Base-by-base conservation (phyloP, 2,329 filamentous ascomycete genomes). In the Proliferodiscus dingleyae region DNA sequence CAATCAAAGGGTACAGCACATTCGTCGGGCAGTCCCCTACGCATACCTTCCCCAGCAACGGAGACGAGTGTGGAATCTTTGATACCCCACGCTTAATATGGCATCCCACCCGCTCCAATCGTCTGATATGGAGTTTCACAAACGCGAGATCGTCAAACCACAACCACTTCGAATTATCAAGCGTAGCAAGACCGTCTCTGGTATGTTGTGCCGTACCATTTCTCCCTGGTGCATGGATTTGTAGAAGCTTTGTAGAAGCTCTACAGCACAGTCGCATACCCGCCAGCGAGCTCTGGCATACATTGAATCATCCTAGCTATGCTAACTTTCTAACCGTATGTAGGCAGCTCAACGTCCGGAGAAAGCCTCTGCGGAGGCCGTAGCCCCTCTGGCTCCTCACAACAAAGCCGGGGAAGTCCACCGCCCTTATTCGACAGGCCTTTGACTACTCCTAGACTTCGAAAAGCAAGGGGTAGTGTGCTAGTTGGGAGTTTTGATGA, bases 141-240 rank as follows among this genome's bases (percentile, higher is more conserved):
- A 63, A 50, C 45, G 60, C 49, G 62, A 65, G 51, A 57, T 62
- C 41, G 45, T 58, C 32, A 56, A 54, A 45, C 70, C 74, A 15
- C 66, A 66, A 24, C 77, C 77, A 9, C 59, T 79, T 26, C 70
- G 72, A 32, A 74, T 80, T 56, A 59, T 71, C 56, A 80, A 77
- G 57, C 63, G 64, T 62, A 53, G 52, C 56, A 52, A 55, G 44
- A 58, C 53, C 61, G 48, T 63, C 44, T 37, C 57, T 53, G 41
- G 56, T 50, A 37, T 10, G 9, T 32, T 15, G 9, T n/a, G n/a
- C n/a, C n/a, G n/a, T n/a, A n/a, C n/a, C n/a, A n/a, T n/a, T n/a
- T n/a, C n/a, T n/a, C n/a, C n/a, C n/a, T n/a, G n/a, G n/a, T n/a
- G n/a, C n/a, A n/a, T n/a, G n/a, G n/a, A n/a, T n/a, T n/a, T n/a